Percentiles rank a stretch among this genome's conserved stretches.
Conservation (phyloP, 2,329 filamentous ascomycete species). For the Cytospora chrysosperma region DNA sequence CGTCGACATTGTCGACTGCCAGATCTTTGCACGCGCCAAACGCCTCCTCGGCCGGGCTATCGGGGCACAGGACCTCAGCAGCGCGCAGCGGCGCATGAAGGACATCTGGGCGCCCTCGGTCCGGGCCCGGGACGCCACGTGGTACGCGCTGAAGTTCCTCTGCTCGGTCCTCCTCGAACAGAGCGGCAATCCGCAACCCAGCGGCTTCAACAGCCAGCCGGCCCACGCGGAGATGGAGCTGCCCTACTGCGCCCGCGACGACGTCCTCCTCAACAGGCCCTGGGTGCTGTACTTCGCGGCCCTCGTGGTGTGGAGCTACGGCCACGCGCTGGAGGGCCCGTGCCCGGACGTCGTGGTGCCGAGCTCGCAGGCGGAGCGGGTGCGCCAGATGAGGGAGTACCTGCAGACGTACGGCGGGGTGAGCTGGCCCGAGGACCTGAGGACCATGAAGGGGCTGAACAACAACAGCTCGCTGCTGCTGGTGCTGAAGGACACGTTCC, state of each 20-base stretch:
- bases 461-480: slow-evolving; percentile 78
- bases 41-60: slow-evolving; percentile 83
- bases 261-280: slow-evolving; percentile 84
- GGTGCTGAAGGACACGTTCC: slow-evolving; percentile 78
- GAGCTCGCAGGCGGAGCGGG: slow-evolving; percentile 61
- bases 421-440: slow-evolving; percentile 73
- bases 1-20: slow-evolving; percentile 94
- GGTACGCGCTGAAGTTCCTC: slow-evolving; percentile 87
- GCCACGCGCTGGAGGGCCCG: slow-evolving; percentile 83
- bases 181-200: slow-evolving; percentile 38
- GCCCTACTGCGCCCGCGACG: slow-evolving; percentile 79
- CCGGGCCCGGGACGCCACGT: slow-evolving; percentile 84
- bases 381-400: slow-evolving; percentile 77
- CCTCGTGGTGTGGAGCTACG: slow-evolving; percentile 93
- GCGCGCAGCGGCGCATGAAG: slow-evolving; percentile 79
- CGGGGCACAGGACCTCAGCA: slow-evolving; percentile 75
- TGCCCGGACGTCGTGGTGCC: slow-evolving; percentile 55
- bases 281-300: slow-evolving; percentile 96
- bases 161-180: slow-evolving; percentile 73
- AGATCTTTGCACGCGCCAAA: slow-evolving; percentile 89
- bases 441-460: slow-evolving; percentile 73
- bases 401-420: slow-evolving; percentile 71
- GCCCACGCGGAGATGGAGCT: slow-evolving; percentile 32
- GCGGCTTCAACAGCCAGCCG: slow-evolving; percentile 34
- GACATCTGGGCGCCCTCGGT: slow-evolving; percentile 87